Conservation (phyloP, 208 protist species). For the Leishmania martiniquensis region DNA sequence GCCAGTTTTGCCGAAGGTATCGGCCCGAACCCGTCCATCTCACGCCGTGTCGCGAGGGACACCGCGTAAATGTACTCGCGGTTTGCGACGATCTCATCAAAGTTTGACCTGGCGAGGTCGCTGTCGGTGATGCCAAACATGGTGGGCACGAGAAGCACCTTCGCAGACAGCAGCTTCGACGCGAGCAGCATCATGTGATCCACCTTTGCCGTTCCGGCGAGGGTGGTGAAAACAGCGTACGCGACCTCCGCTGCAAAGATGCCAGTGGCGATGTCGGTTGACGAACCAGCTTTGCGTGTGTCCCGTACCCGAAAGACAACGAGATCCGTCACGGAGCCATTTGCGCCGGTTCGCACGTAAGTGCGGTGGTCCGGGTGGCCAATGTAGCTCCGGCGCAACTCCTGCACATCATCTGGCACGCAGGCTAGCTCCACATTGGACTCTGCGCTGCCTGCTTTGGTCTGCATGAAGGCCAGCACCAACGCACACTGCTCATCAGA, state of each 20-base stretch:
- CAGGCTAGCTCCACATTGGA: conserved; percentile 44
- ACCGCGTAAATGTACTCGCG: conserved; percentile 79
- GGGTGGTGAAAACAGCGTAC: conserved; percentile 68
- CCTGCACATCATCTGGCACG: conserved; percentile 34
- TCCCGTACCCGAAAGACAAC: conserved; percentile 66
- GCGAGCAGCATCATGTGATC: conserved; percentile 70
- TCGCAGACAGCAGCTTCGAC: conserved; percentile 47
- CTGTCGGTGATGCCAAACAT: conserved; percentile 83
- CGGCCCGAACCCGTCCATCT: conserved; percentile 28
- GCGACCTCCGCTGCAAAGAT: conserved; percentile 45
- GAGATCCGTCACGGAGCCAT: conserved; percentile 43
- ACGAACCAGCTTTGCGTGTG: conserved; percentile 7
- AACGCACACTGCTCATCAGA: conserved; percentile 27
- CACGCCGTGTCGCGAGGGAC: conserved; percentile 13
- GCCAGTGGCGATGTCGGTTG: neutral
- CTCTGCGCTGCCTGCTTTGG: conserved; percentile 46
- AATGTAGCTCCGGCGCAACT: conserved; percentile 38
- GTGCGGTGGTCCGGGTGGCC: conserved; percentile 25
- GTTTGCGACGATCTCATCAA: conserved; percentile 55
- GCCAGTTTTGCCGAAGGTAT: conserved; percentile 62
- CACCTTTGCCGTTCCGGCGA: conserved; percentile 58
- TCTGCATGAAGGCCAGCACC: conserved; percentile 42
- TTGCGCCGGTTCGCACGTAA: conserved; percentile 21
- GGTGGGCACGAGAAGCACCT: conserved; percentile 68
- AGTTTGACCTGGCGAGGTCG: conserved; percentile 79